Base-by-base conservation (phyloP, 345 rosid species). In the Populus davidiana region DNA sequence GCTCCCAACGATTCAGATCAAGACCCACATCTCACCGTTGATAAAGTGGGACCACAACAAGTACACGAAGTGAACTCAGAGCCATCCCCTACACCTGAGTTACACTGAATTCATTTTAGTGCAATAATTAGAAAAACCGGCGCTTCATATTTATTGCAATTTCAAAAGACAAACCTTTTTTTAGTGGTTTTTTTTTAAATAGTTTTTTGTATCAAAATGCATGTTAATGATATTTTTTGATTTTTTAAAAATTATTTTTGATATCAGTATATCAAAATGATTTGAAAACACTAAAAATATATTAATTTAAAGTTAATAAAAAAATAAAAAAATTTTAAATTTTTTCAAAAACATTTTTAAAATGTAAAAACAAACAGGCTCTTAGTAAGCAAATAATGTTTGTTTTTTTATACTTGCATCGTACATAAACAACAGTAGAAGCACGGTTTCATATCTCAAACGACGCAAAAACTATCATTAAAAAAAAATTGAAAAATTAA, bases 401-500 rank as follows among this genome's bases (percentile, higher is more conserved):
- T 29, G 31, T 29, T 4, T 44, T 18, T 10, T 31, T 9, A 4
- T 4, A 23, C 35, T 59, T 1, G 3, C 6, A 59, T 8, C 16
- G 49, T 2, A 41, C 23, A 44, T 0, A 20, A 75, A 33, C 8
- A 33, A 20, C 35, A 65, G 44, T 41, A 25, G 27, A 25, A 63
- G 9, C 43, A 31, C 29, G 77, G 69, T 49, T 63, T 75, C 36
- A 67, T 67, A 75, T 14, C 68, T 68, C 27, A 54, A 75, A 50
- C 54, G 1, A 14, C 18, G 54, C 56, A 14, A 18, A 21, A 72
- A n/a, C 2, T 21, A 17, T 33, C 49, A 7, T 38, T n/a, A 73
- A 73, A 23, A 10, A 17, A 33, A 20, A 69, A 14, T 11, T 4
- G 13, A 23, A 23, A 4, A 23, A 59, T 23, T 59, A 59, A 56